Conservation (phyloP, 1,284 basidiomycete species). For the Cryptococcus sp. region DNA sequence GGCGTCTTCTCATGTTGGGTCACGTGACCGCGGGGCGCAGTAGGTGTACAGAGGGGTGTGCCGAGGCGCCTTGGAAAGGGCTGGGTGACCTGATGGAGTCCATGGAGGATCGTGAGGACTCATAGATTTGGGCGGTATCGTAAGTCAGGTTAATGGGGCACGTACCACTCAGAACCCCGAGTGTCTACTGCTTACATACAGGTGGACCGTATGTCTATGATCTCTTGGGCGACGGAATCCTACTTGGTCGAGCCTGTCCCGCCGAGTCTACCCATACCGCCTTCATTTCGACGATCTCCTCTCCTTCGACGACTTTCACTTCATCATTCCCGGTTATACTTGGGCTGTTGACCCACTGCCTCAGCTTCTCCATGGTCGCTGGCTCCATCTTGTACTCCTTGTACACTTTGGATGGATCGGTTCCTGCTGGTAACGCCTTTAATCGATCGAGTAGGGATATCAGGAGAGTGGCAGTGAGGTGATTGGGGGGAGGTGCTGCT, state of each 20-base stretch:
- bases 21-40: too few species aligned
- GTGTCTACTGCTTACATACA: too few species aligned
- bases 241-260: background rate
- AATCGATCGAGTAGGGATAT: conserved; percentile 62
- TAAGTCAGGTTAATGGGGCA: too few species aligned
- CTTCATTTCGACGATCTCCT: conserved; percentile 58
- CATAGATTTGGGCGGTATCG: too few species aligned
- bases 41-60: too few species aligned
- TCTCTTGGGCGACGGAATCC: background rate
- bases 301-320: conserved; percentile 56
- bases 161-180: too few species aligned
- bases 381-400: conserved; percentile 59
- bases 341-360: conserved; percentile 64
- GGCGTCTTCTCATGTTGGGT: too few species aligned
- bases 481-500: conserved; percentile 50
- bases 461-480: conserved; percentile 58
- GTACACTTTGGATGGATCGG: conserved; percentile 49
- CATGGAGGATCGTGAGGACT: too few species aligned
- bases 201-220: background rate
- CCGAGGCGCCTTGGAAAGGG: too few species aligned
- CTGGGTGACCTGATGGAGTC: too few species aligned
- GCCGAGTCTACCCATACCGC: conserved; percentile 13
- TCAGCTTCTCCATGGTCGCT: conserved; percentile 56
- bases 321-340: conserved; percentile 58
- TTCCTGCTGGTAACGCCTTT: conserved; percentile 53